Evolutionary conservation across 768 basidiomycete species (phyloP).

Genomic region (Leccinum arenicola): DNA sequence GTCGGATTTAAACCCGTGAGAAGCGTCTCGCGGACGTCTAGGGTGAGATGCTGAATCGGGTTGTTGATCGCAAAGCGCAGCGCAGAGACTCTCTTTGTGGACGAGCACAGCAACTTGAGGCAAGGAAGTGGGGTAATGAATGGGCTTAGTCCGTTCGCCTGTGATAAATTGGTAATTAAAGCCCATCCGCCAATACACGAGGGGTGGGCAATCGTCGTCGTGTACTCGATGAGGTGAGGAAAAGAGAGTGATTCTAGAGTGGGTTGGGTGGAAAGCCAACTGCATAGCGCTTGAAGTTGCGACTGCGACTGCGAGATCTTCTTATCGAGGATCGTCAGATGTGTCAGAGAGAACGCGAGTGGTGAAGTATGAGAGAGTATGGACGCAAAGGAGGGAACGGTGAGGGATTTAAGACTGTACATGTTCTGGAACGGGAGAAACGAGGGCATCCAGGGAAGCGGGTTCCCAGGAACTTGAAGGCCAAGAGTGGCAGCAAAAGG

Average conservation of each 20-base stretch:
- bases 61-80: constrained; percentile 18
- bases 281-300: constrained; percentile 13
- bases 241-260: constrained; percentile 29
- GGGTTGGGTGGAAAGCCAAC: constrained; percentile 25
- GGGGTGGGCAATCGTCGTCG: not conserved
- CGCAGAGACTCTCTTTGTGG: constrained; percentile 21
- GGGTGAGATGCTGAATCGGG: constrained; percentile 20
- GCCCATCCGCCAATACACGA: constrained; percentile 13
- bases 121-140: constrained; percentile 17
- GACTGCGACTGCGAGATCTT: constrained; percentile 22
- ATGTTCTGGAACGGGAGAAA: constrained; percentile 27
- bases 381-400: constrained; percentile 25
- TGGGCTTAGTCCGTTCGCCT: not conserved
- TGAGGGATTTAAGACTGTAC: constrained; percentile 27
- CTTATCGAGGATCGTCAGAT: constrained; percentile 29
- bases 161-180: not conserved
- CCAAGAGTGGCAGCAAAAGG: constrained; percentile 25
- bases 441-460: constrained; percentile 4
- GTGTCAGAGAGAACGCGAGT: constrained; percentile 23
- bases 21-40: constrained; percentile 28
- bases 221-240: constrained; percentile 22
- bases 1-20: constrained; percentile 47
- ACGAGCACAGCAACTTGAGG: constrained; percentile 27
- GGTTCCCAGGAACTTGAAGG: constrained; percentile 11
- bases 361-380: constrained; percentile 19